Base-by-base conservation (phyloP, 306 rosid genomes). In the Quercus glauca region DNA sequence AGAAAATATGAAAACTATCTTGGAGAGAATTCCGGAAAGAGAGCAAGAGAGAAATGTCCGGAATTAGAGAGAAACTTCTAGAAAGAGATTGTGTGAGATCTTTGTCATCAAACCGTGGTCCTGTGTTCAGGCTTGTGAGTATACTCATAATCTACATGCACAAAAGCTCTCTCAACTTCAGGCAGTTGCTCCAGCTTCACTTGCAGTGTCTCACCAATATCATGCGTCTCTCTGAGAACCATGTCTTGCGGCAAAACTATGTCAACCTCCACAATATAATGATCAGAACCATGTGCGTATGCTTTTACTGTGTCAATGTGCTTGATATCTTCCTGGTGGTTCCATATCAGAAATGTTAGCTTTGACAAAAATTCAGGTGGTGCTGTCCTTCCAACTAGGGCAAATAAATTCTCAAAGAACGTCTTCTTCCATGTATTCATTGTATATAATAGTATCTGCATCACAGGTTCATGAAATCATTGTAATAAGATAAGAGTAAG, bases 241-340 rank as follows among this genome's bases (percentile, higher is more conserved):
- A 88, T 91, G 82, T 89, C 83, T 72, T 86, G 88, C 7, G 91
- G 96, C n/a, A 92, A 82, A 31, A 92, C 96, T 10, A 92, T 84
- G 83, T 91, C 97, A 51, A 89, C 96, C 87, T 92, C 97, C 23
- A 88, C 97, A 80, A 92, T 88, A 89, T 91, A 89, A 53, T 79
- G 76, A 26, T 89, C 75, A 31, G 33, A 4, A 12, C 96, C 97
- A 55, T 86, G 84, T 0, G 96, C 89, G 81, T 92, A 92, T 2
- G 97, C 97, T 78, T 90, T 85, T 31, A 92, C 91, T 1, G 92
- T 91, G 51, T 89, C 96, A 23, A 92, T 92, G 79, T 91, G 89
- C 86, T 81, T 84, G 45, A 92, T 88, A 41, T 85, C 87, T 64
- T 89, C 88, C 63, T 92, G 89, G 79, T 92, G 96, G 56, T 92